phyloP scores from a whole-genome alignment of 1,284 basidiomycete species.

The Cystobasidium slooffiae region DNA sequence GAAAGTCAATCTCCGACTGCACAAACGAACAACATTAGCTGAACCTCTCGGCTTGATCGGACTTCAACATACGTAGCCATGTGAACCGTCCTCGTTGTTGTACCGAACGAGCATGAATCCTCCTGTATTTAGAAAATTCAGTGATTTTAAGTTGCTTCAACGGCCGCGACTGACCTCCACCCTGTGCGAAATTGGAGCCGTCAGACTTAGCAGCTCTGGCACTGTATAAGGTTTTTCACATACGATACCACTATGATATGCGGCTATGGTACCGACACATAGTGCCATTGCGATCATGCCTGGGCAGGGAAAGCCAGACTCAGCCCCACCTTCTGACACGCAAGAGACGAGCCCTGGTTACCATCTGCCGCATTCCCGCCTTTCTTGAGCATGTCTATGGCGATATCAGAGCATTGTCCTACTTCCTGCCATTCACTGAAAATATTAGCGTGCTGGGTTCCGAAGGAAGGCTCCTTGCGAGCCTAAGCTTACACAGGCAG shows the following conservation, averaged over 20 bases:
- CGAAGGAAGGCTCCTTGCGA: not conserved
- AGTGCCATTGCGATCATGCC: slow-evolving; percentile 55
- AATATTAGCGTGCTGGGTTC: not conserved
- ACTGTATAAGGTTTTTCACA: slow-evolving; percentile 46
- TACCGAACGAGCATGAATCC: slow-evolving; percentile 47
- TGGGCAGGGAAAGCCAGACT: slow-evolving; percentile 26
- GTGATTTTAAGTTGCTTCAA: not conserved
- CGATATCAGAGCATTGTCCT: slow-evolving; percentile 58
- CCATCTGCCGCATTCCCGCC: slow-evolving; percentile 59
- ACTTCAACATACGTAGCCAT: slow-evolving; percentile 9
- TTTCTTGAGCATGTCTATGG: slow-evolving; percentile 55
- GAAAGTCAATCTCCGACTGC: slow-evolving; percentile 57
- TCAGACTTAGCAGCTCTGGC: not conserved
- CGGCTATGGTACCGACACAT: slow-evolving; percentile 58
- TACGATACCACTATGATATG: slow-evolving; percentile 59
- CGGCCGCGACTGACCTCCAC: not conserved
- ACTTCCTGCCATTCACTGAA: slow-evolving; percentile 51
- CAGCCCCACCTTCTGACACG: not conserved
- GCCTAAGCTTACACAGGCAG: slow-evolving; percentile 8
- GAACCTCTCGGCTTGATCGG: not conserved
- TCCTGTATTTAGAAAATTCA: slow-evolving; percentile 22
- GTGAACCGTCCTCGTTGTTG: slow-evolving; percentile 48
- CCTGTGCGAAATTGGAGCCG: not conserved
- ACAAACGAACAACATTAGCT: slow-evolving; percentile 45
- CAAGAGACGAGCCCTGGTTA: slow-evolving; percentile 3